phyloP scores from a whole-genome alignment of 1,139 yeast genomes.

The Saccharomycopsis crataegensis region DNA sequence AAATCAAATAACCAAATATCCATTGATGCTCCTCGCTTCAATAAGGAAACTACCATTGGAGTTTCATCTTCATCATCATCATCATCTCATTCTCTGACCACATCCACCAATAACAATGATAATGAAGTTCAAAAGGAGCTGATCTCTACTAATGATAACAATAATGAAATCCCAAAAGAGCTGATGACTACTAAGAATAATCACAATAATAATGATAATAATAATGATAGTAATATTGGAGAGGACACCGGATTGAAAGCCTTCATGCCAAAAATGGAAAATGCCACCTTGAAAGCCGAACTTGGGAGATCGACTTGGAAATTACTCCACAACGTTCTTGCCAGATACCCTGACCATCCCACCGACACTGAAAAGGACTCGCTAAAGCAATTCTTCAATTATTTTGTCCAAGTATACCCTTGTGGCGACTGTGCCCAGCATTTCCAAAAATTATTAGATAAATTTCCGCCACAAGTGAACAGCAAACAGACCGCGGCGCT shows the following conservation, averaged over 20 bases:
- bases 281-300: constrained; percentile 38
- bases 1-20: constrained; percentile 15
- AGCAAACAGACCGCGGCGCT: constrained; percentile 76
- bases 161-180: too few relatives aligned
- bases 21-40: neutral
- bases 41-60: neutral
- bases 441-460: constrained; percentile 57
- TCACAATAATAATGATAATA: too few relatives aligned
- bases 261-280: constrained; percentile 86
- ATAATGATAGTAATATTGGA: too few relatives aligned
- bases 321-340: constrained; percentile 79
- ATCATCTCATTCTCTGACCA: too few relatives aligned
- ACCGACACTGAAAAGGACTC: constrained; percentile 53
- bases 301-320: constrained; percentile 88
- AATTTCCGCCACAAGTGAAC: constrained; percentile 80
- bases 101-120: too few relatives aligned
- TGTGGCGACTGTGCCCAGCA: constrained; percentile 96
- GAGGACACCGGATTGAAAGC: constrained; percentile 31
- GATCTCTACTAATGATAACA: too few relatives aligned
- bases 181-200: too few relatives aligned
- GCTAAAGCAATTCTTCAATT: constrained; percentile 42
- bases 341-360: constrained; percentile 86
- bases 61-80: neutral
- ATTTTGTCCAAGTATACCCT: constrained; percentile 77
- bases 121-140: too few relatives aligned